Conservation (phyloP, 2,329 filamentous ascomycete species). For the Colletotrichum camelliae region DNA sequence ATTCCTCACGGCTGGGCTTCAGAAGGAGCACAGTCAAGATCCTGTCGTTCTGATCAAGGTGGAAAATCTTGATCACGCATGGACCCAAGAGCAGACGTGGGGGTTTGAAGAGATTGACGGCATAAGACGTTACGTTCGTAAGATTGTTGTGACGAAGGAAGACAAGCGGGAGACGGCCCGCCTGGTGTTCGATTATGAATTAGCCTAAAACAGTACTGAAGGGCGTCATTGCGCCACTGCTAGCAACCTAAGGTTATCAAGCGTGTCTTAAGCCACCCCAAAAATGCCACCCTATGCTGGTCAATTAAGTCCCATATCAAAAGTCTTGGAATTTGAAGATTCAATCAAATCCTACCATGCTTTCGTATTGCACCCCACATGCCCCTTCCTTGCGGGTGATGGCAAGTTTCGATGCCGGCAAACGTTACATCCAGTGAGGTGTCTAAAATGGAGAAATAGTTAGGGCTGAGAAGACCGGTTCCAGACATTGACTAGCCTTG, state of each 20-base stretch:
- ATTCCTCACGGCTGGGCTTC: background rate
- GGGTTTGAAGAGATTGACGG: background rate
- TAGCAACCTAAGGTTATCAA: background rate
- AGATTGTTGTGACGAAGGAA: background rate
- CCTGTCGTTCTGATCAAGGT: background rate
- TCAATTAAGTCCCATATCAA: background rate
- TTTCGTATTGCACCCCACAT: background rate
- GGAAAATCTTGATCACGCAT: background rate
- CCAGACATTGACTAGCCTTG: background rate
- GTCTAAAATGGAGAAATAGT: background rate
- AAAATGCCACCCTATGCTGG: background rate
- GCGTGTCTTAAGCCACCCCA: background rate
- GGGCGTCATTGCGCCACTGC: background rate
- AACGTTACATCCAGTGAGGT: no score
- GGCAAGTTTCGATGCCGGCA: background rate
- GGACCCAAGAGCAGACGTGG: background rate
- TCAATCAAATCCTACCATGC: background rate
- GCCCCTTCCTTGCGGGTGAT: no score
- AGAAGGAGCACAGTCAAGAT: background rate
- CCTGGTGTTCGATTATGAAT: background rate
- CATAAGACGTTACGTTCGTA: background rate
- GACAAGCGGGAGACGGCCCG: background rate
- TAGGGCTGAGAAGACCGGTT: background rate
- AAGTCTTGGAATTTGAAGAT: background rate
- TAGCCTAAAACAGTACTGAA: background rate